phyloP scores from a whole-genome alignment of 306 rosid genomes.

The Prosopis cineraria region DNA sequence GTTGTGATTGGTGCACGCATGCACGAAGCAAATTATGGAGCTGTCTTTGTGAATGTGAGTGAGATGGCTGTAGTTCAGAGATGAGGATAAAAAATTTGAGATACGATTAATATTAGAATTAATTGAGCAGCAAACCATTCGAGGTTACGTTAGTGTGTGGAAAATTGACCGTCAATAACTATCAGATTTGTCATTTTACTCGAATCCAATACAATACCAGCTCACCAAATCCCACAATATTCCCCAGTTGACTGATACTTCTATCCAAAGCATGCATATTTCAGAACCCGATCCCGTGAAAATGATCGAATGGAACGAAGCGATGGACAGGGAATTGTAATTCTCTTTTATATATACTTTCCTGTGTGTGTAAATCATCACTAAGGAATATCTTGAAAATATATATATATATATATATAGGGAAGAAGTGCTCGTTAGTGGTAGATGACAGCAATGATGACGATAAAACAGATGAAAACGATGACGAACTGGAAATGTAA shows the following conservation, averaged over 20 bases:
- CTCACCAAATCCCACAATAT: constrained; percentile 39
- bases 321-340: background rate
- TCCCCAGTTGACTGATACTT: constrained; percentile 26
- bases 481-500: constrained; percentile 37
- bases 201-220: constrained; percentile 37
- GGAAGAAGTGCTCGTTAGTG: background rate
- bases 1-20: constrained; percentile 26
- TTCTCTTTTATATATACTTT: background rate
- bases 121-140: constrained; percentile 29
- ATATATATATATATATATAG: background rate
- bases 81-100: background rate
- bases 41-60: background rate
- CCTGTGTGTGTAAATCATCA: background rate
- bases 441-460: constrained; percentile 33
- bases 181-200: constrained; percentile 46
- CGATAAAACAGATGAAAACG: constrained; percentile 34
- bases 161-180: constrained; percentile 48
- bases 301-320: background rate
- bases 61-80: background rate
- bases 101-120: background rate
- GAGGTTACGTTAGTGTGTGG: constrained; percentile 54
- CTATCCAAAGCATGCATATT: background rate
- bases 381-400: background rate
- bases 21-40: background rate
- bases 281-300: background rate